Evolutionary conservation across 495 filamentous ascomycete species (phyloP), one percentile per base, ranked within the genome.

Genomic region (Trichoderma parareesei): DNA sequence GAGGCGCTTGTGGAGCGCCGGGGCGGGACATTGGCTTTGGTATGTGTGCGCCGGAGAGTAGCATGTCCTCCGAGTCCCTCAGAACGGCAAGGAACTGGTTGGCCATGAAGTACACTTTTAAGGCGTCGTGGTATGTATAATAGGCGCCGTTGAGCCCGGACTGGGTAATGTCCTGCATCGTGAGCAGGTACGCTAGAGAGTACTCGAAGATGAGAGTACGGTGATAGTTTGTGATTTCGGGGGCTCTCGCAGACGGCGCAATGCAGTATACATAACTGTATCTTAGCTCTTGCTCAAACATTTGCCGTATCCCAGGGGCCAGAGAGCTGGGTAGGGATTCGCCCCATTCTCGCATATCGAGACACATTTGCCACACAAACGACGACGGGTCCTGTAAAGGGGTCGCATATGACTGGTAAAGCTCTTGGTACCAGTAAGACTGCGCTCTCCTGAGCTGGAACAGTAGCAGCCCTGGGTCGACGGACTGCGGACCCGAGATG

Each of bases 211-310:
- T 87, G 41, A 94, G 79, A 10, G 84, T 75, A 67, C 88, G 86
- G 48, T 83, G 88, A 69, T 91, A 90, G 13, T 87, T 80, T 38
- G 82, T 84, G 37, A 88, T 79, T 0, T 78, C 74, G 5, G 88
- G 85, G n/a, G 85, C 81, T 67, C 86, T 78, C 4, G 86, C 82
- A 33, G 86, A 88, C 1, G 91, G 89, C 2, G 91, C 90, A 9
- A 96, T 78, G 64, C 91, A 87, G 73, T 94, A 89, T 57, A 95
- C 85, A 65, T 87, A 92, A 67, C 88, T 90, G 74, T 94, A 97
- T 11, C 92, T 80, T 64, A 91, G 74, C 74, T 97, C 93, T 16
- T 94, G 81, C 62, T 90, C 85, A 66, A 95, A 89, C 65, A 90
- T 82, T 43, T 88, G 82, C 14, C 84, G 81, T 67, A 90, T 84